These are phyloP conservation scores for Quercus dentata DNA, from an alignment of 306 rosid species.

Conservation along the genomic window DNA sequence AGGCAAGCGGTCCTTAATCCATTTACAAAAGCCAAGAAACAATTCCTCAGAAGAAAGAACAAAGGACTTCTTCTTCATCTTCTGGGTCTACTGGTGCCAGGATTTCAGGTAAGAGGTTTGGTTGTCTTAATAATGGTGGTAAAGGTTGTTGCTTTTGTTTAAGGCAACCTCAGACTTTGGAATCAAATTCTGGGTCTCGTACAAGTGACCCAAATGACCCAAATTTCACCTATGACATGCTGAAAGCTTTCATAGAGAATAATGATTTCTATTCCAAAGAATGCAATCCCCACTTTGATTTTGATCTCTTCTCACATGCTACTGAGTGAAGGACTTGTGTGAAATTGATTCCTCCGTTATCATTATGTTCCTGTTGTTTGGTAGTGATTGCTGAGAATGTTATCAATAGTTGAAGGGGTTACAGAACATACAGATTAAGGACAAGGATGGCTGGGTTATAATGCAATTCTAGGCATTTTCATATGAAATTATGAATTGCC, in stretches of 20 bases:
- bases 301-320: neutral
- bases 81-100: neutral
- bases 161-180: slow-evolving; percentile 40
- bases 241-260: slow-evolving; percentile 55
- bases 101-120: slow-evolving; percentile 35
- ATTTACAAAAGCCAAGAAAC: slow-evolving; percentile 41
- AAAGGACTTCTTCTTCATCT: slow-evolving; percentile 23
- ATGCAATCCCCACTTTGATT: slow-evolving; percentile 64
- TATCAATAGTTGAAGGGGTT: slow-evolving; percentile 2
- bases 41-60: slow-evolving; percentile 25
- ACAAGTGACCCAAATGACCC: slow-evolving; percentile 56
- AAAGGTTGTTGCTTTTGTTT: slow-evolving; percentile 64
- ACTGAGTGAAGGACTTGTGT: slow-evolving; percentile 2
- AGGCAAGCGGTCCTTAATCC: slow-evolving; percentile 37
- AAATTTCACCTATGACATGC: slow-evolving; percentile 48
- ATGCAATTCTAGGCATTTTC: neutral
- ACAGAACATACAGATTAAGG: neutral
- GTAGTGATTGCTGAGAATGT: neutral
- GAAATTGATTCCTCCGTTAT: neutral
- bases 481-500: neutral
- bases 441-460: neutral
- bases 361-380: neutral
- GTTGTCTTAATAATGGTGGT: slow-evolving; percentile 14
- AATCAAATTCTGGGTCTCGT: slow-evolving; percentile 40
- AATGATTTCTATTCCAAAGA: slow-evolving; percentile 70